Conservation (phyloP, 2,329 filamentous ascomycete genomes). For the Rosellinia necatrix region DNA sequence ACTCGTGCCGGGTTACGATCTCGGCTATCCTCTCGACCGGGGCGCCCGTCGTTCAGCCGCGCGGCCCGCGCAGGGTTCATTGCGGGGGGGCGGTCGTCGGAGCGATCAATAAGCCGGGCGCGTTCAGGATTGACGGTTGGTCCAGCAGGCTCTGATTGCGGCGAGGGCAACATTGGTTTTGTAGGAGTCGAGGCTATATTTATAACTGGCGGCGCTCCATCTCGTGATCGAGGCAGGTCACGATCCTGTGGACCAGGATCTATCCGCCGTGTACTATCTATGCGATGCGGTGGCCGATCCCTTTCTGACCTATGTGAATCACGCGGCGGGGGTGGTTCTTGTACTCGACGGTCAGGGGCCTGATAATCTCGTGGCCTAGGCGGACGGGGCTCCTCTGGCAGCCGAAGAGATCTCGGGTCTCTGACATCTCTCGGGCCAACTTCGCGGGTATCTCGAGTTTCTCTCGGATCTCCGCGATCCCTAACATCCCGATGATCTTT, state of each 20-base stretch:
- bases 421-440: constrained; percentile 43
- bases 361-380: constrained; percentile 49
- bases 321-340: constrained; percentile 44
- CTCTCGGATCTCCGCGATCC: constrained; percentile 39
- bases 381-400: constrained; percentile 48
- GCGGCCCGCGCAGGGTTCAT: constrained; percentile 56
- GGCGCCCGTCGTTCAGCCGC: constrained; percentile 50
- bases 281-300: constrained; percentile 43
- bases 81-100: constrained; percentile 45
- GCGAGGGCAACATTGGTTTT: constrained; percentile 40
- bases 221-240: constrained; percentile 38
- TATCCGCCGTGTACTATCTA: constrained; percentile 37
- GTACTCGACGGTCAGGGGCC: constrained; percentile 47
- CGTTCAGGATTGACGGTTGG: constrained; percentile 61
- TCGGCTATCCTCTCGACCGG: constrained; percentile 50
- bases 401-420: constrained; percentile 41
- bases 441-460: constrained; percentile 47
- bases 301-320: constrained; percentile 47
- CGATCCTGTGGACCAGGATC: constrained; percentile 46
- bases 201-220: constrained; percentile 40
- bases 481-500: constrained; percentile 42
- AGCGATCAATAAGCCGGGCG: constrained; percentile 52
- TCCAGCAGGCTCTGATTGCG: constrained; percentile 43
- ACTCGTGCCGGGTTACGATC: constrained; percentile 44
- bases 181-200: constrained; percentile 31